Percentiles rank a stretch among this genome's conserved stretches.
Evolutionary conservation across 495 filamentous ascomycete species (phyloP).

Genomic region (Pyrenopolyporus hunteri): DNA sequence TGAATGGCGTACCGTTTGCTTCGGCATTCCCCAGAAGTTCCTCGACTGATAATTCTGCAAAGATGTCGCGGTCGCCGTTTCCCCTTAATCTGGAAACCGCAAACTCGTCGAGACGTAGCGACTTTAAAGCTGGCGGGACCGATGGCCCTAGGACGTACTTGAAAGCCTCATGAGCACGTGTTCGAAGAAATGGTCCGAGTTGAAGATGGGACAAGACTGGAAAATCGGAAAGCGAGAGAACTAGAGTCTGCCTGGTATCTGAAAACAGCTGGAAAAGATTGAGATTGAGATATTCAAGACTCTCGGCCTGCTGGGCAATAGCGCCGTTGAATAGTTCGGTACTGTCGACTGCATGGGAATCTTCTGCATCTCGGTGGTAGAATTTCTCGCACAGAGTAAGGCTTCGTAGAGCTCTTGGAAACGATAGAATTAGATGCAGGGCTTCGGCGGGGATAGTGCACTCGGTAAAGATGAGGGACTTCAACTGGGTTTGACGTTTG

Average conservation of each 20-base stretch:
- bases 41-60: constrained; percentile 5
- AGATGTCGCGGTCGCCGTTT: neutral
- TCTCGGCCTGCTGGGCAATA: constrained; percentile 16
- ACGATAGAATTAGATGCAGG: constrained; percentile 11
- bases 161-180: no score
- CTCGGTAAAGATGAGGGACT: constrained; percentile 12
- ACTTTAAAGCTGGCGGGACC: constrained; percentile 7
- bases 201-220: constrained; percentile 18
- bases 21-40: constrained; percentile 16
- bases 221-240: constrained; percentile 26
- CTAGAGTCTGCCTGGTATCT: neutral
- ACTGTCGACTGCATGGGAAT: constrained; percentile 8
- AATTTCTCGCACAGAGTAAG: constrained; percentile 8
- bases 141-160: neutral
- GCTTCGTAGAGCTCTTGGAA: constrained; percentile 6
- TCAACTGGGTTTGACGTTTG: constrained; percentile 10
- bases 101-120: constrained; percentile 8
- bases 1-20: neutral
- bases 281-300: constrained; percentile 13
- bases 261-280: neutral
- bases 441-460: constrained; percentile 14
- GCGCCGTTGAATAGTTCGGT: constrained; percentile 13
- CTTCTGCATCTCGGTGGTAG: neutral
- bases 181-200: constrained; percentile 12
- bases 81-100: neutral